A percentile compares a stretch with the other conserved stretches of the same genome.
Evolutionary conservation across 805 yeast species (phyloP).

Genomic region (Zygoascus ofunaensis): DNA sequence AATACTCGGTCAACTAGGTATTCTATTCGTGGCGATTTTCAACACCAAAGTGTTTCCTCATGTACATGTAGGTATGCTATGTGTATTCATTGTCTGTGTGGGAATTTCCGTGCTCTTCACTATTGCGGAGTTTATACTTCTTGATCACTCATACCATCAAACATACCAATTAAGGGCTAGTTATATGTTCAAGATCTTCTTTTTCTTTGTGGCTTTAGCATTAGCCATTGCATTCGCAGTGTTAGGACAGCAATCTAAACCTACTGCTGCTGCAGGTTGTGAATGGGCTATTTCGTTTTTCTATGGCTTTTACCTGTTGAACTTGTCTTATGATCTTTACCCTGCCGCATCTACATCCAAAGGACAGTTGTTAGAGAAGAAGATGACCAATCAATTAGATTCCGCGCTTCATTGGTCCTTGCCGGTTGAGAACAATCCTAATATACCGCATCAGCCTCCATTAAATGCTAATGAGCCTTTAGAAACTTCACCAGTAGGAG

Average conservation of each 20-base stretch:
- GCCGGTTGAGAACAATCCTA: constrained; percentile 1
- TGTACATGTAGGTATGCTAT: constrained; percentile 58
- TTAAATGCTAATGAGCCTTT: constrained; percentile 10
- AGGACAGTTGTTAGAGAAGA: constrained; percentile 19
- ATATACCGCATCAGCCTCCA: constrained; percentile 8
- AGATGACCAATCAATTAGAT: constrained; percentile 5
- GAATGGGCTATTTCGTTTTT: constrained; percentile 88
- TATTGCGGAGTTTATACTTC: constrained; percentile 36
- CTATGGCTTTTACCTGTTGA: constrained; percentile 60
- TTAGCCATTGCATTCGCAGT: constrained; percentile 65
- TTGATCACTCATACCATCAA: constrained; percentile 36
- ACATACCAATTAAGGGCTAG: constrained; percentile 31
- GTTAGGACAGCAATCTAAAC: constrained; percentile 27
- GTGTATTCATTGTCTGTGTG: constrained; percentile 57
- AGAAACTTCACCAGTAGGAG: constrained; percentile 9
- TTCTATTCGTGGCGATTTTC: constrained; percentile 65
- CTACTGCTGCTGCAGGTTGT: constrained; percentile 47
- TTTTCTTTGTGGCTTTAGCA: constrained; percentile 58
- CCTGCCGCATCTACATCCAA: constrained; percentile 43
- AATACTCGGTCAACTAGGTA: constrained; percentile 57
- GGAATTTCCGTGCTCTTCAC: constrained; percentile 44
- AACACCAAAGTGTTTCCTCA: constrained; percentile 48
- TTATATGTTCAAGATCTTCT: constrained; percentile 45
- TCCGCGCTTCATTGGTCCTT: constrained; percentile 10
- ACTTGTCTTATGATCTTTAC: constrained; percentile 60